These are phyloP conservation scores for Plantago coronopus DNA, from an alignment of 305 asterid genomes.

Conservation along the genomic window DNA sequence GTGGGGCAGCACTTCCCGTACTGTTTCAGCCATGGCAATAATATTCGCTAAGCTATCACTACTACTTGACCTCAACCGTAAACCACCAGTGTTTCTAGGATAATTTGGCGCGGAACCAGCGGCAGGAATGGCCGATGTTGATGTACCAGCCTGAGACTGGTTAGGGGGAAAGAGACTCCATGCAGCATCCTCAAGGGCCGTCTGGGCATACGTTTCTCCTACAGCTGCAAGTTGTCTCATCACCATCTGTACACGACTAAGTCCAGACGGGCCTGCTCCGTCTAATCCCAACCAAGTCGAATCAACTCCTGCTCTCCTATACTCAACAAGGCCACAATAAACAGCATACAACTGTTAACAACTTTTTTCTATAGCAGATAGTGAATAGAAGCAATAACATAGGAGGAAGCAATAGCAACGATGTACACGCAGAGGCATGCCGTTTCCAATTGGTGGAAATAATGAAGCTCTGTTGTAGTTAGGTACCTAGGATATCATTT, in stretches of 20 bases:
- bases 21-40: slow-evolving; percentile 74
- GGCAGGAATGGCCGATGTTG: slow-evolving; percentile 41
- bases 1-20: slow-evolving; percentile 79
- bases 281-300: slow-evolving; percentile 74
- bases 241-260: slow-evolving; percentile 82
- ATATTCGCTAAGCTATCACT: slow-evolving; percentile 49
- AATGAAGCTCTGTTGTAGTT: too few relatives aligned
- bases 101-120: slow-evolving; percentile 36
- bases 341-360: slow-evolving; percentile 3
- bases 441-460: too few relatives aligned
- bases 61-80: slow-evolving; percentile 41
- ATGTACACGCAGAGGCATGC: too few relatives aligned
- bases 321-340: slow-evolving; percentile 9
- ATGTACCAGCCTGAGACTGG: slow-evolving; percentile 69
- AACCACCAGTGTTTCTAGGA: slow-evolving; percentile 42
- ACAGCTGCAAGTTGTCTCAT: slow-evolving; percentile 92
- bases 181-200: slow-evolving; percentile 67
- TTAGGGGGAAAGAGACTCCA: slow-evolving; percentile 72
- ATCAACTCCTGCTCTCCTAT: slow-evolving; percentile 54
- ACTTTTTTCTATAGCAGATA: neutral
- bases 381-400: too few relatives aligned
- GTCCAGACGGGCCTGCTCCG: slow-evolving; percentile 76
- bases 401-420: too few relatives aligned
- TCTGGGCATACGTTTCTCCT: slow-evolving; percentile 76
- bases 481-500: too few relatives aligned